Base-by-base conservation (phyloP, 371 early-diverging fungal species). In the Rhizopus sp. region DNA sequence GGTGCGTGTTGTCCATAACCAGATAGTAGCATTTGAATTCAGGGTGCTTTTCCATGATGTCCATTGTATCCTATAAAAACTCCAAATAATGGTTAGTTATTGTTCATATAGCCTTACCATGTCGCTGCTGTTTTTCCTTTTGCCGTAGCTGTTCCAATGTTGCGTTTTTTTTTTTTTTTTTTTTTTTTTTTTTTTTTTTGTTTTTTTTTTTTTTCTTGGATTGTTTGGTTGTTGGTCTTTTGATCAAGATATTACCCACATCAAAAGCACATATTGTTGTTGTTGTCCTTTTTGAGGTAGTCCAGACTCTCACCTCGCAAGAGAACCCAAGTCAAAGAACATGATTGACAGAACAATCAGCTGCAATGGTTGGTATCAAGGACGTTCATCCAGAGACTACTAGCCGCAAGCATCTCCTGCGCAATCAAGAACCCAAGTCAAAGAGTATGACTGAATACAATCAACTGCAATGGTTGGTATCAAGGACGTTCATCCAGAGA, bases 291-390 rank as follows among this genome's bases (percentile, higher is more conserved):
- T 42, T 42, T 2, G 42, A 3, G 42, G 42, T 42, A 42, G 42
- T 42, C 42, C 42, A 42, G 16, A 42, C 42, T 42, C 48, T 56
- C 51, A 57, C 58, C 50, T 57, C 58, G 42, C 58, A 57, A 57
- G 58, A 57, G 58, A 57, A 57, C 58, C 51, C 58, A 57, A 57
- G 50, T 57, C 58, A 57, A 57, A 57, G 58, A 57, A 50, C 35
- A 49, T 57, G 58, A 50, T 50, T 57, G 58, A 50, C 42, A 35
- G 50, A 47, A 50, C 58, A 57, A 57, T 50, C 58, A 57, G 51
- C 51, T 57, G 58, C 58, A 57, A 50, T 57, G 58, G 58, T 57
- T 57, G 58, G 58, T 57, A 50, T 57, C 58, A 57, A 57, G 58
- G 58, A 57, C 58, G 58, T 50, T 57, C 58, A 57, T 57, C 58